These are phyloP conservation scores for Termitomyces sp. DNA, from an alignment of 768 basidiomycete genomes.

Conservation along the genomic window DNA sequence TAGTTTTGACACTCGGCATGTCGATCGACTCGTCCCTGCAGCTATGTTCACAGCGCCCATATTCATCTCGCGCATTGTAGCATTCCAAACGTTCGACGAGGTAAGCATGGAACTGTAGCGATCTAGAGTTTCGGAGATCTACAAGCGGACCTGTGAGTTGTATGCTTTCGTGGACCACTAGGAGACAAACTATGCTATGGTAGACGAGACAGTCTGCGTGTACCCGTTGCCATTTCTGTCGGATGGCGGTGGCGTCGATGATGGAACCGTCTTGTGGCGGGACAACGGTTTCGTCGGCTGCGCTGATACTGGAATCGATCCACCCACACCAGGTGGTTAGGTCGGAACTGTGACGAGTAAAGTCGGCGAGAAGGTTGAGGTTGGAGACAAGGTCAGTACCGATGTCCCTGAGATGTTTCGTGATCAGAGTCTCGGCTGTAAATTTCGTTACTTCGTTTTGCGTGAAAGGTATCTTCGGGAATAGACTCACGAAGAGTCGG, in stretches of 20 bases:
- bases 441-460: not conserved
- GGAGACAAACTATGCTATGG: constrained; percentile 9
- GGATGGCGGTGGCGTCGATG: constrained; percentile 1
- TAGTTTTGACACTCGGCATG: not conserved
- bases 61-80: not conserved
- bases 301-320: constrained; percentile 15
- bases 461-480: not conserved
- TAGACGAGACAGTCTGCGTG: constrained; percentile 11
- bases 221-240: constrained; percentile 9
- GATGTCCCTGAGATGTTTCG: constrained; percentile 29
- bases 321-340: constrained; percentile 27
- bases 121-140: constrained; percentile 11
- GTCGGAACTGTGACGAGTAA: constrained; percentile 20
- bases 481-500: constrained; percentile 24
- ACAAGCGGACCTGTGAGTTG: not conserved
- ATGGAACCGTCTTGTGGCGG: not conserved
- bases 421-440: constrained; percentile 23
- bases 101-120: constrained; percentile 8
- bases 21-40: not conserved
- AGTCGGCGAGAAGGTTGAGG: constrained; percentile 27
- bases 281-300: constrained; percentile 6
- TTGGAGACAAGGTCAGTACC: constrained; percentile 33
- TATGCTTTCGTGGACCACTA: not conserved
- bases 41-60: not conserved
- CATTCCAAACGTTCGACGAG: constrained; percentile 5